Base-by-base conservation (phyloP, 129 eudicot genomes). In the Lactuca sativa region DNA sequence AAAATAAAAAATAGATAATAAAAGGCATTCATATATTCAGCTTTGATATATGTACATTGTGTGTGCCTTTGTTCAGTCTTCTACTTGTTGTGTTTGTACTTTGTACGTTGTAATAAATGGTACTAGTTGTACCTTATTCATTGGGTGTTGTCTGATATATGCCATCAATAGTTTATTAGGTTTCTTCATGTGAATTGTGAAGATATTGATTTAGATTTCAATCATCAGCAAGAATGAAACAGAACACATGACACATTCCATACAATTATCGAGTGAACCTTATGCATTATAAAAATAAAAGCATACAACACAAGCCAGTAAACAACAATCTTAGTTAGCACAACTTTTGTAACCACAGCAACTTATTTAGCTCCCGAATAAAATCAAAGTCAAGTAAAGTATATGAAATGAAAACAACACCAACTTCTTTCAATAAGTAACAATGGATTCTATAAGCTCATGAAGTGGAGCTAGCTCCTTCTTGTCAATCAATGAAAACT, bases 391-490 rank as follows among this genome's bases (percentile, higher is more conserved):
- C 56, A 56, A 12, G 5, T 32, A 57, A 57, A 25, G 1, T 25
- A 25, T 25, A 25, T 25, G 30, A 25, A 15, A 69, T 56, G 53
- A 16, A 76, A 80, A 48, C 63, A 80, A 48, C 63, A 30, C 58
- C 15, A 51, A 72, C 55, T 38, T 34, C 21, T 11, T 69, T 90
- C 70, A 91, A 61, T 85, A 86, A 31, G 96, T 82, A 72, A 86
- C 85, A 70, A 85, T 87, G 68, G 97, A 86, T 61, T 91, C 97
- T 55, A 91, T 88, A 70, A 91, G 97, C 69, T 91, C 97, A 51
- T 91, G 97, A 55, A 91, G 95, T 38, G 97, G 97, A 82, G 96
- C 97, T 37, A 91, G 90, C 74, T 92, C 97, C 80, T 86, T 92
- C 91, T 86, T 92, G 86, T 92, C 97, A 12, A 92, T 88, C 80